A percentile compares a stretch with the other conserved stretches of the same genome.
Conservation (phyloP, 192 early-diverging fungal species). For the Spizellomyces sp. region DNA sequence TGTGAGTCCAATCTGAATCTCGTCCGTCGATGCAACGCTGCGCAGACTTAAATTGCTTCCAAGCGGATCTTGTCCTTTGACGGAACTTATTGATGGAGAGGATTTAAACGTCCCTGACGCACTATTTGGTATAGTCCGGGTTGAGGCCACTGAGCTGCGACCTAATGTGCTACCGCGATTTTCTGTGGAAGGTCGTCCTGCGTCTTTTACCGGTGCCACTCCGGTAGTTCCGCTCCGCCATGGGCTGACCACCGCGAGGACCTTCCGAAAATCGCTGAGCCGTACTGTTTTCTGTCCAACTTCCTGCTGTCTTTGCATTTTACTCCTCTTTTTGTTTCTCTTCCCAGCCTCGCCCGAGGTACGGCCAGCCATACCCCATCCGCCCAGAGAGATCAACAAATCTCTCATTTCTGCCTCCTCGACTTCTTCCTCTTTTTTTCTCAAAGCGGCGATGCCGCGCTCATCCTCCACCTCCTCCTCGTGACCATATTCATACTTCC, state of each 20-base stretch:
- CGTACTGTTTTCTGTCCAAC: conserved; percentile 42
- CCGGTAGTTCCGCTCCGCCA: conserved; percentile 38
- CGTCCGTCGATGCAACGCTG: conserved; percentile 27
- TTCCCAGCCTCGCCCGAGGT: background rate
- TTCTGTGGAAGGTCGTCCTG: conserved; percentile 1
- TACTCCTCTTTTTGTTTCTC: background rate
- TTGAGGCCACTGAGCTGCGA: background rate
- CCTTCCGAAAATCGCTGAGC: conserved; percentile 50
- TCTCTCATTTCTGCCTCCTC: conserved; percentile 48
- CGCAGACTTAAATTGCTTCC: conserved; percentile 13
- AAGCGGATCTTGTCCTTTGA: background rate
- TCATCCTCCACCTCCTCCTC: conserved; percentile 48
- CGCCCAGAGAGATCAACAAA: conserved; percentile 36
- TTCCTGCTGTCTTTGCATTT: conserved; percentile 13
- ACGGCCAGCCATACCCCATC: conserved; percentile 47
- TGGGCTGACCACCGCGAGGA: conserved; percentile 50
- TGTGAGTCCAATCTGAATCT: conserved; percentile 41
- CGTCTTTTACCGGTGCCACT: background rate
- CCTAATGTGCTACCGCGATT: background rate
- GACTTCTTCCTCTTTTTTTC: conserved; percentile 16
- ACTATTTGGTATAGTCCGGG: background rate
- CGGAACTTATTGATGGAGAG: background rate
- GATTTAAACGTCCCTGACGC: background rate
- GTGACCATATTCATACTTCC: conserved; percentile 48
- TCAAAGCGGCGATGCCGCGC: conserved; percentile 22